A percentile compares a stretch with the other conserved stretches of the same genome.
phyloP scores from a whole-genome alignment of 129 eudicot species.

The Helichrysum umbraculigerum region DNA sequence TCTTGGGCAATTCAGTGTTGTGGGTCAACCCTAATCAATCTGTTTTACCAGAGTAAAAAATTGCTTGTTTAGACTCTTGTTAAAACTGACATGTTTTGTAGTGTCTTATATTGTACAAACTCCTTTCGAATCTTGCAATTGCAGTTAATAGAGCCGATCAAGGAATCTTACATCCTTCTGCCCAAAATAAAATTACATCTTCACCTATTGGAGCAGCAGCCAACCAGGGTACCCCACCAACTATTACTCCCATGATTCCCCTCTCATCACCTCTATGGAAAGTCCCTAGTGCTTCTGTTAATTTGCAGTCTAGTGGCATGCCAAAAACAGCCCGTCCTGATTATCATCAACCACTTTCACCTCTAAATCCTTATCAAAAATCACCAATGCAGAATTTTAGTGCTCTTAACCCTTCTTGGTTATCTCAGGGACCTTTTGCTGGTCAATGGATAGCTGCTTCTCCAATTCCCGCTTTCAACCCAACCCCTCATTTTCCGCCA shows the following conservation, averaged over 20 bases:
- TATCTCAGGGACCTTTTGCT: constrained; percentile 62
- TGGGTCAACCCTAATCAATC: not conserved
- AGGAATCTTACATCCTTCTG: constrained; percentile 42
- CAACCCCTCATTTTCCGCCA: constrained; percentile 39
- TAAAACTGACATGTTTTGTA: constrained; percentile 5
- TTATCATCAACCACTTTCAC: constrained; percentile 54
- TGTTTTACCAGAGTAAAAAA: too few species aligned
- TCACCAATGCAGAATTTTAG: constrained; percentile 43
- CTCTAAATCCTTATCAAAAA: constrained; percentile 67
- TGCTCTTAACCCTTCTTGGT: constrained; percentile 67
- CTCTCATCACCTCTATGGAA: constrained; percentile 87
- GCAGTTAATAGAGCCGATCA: constrained; percentile 60
- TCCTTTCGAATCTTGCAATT: constrained; percentile 24
- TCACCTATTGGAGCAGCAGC: constrained; percentile 48
- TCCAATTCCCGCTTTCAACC: constrained; percentile 46
- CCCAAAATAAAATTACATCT: constrained; percentile 43
- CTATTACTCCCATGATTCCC: constrained; percentile 58
- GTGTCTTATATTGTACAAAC: constrained; percentile 24
- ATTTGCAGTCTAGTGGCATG: constrained; percentile 43
- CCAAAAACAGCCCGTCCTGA: constrained; percentile 51
- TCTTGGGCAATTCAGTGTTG: not conserved
- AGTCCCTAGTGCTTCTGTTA: constrained; percentile 55
- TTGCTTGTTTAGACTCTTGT: not conserved
- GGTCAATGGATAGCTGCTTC: constrained; percentile 78
- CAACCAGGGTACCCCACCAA: constrained; percentile 48